Evolutionary conservation across 2,329 filamentous ascomycete genomes (phyloP).

Genomic region (Metarhizium robertsii): DNA sequence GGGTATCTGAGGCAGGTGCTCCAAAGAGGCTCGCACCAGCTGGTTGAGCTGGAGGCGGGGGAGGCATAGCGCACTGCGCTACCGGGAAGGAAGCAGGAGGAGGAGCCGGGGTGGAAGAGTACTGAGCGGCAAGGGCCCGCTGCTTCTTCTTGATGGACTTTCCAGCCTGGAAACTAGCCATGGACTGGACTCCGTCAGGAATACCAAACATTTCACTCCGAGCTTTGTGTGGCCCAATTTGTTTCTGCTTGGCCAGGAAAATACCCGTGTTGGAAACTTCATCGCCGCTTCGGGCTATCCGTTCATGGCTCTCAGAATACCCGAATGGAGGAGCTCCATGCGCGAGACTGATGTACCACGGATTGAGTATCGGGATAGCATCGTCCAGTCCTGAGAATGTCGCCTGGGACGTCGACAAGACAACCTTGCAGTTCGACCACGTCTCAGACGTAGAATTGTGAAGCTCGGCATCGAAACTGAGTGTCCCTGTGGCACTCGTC

Average conservation of each 20-base stretch:
- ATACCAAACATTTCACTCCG: constrained; percentile 7
- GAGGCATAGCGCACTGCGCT: not conserved
- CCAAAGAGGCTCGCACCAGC: not conserved
- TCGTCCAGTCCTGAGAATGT: constrained; percentile 47
- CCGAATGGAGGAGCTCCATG: constrained; percentile 10
- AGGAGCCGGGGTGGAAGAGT: too few species aligned
- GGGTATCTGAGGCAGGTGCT: not conserved
- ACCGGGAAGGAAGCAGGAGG: too few species aligned
- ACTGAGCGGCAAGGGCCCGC: not conserved
- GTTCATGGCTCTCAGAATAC: constrained; percentile 9
- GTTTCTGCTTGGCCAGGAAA: constrained; percentile 18
- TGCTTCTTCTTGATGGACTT: not conserved
- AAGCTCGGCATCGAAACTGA: constrained; percentile 55
- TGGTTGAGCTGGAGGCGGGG: not conserved
- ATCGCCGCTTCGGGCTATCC: constrained; percentile 28
- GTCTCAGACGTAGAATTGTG: constrained; percentile 54
- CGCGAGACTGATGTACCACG: constrained; percentile 47
- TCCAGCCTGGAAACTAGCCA: not conserved
- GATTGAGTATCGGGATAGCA: constrained; percentile 40
- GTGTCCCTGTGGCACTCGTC: constrained; percentile 36
- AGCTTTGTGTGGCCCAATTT: constrained; percentile 3
- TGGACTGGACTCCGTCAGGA: not conserved
- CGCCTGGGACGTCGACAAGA: constrained; percentile 54
- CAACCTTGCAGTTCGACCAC: constrained; percentile 51
- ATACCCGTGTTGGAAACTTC: constrained; percentile 23